Percentiles rank a stretch among this genome's conserved stretches.
phyloP scores from a whole-genome alignment of 1,139 yeast genomes.

The Arxiozyma slooffiae region DNA sequence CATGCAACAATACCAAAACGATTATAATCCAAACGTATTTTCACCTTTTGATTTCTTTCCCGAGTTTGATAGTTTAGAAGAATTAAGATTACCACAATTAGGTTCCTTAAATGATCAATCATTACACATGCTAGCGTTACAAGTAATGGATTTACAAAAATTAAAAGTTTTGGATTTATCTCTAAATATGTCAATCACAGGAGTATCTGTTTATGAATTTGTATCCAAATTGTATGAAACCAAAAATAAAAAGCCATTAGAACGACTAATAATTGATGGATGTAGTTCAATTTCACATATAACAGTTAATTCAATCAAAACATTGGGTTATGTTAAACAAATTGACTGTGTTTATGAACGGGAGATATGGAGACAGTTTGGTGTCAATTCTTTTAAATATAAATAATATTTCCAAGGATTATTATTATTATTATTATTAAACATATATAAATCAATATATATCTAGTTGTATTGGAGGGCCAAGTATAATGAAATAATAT shows the following conservation, averaged over 20 bases:
- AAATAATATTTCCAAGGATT: neutral
- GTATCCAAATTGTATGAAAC: constrained; percentile 14
- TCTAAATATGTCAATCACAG: constrained; percentile 24
- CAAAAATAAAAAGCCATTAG: constrained; percentile 14
- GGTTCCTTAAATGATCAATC: constrained; percentile 19
- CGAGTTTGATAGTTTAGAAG: constrained; percentile 14
- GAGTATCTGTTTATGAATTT: constrained; percentile 26
- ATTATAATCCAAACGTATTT: constrained; percentile 9
- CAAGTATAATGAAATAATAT: too few species aligned
- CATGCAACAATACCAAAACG: constrained; percentile 10
- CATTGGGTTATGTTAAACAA: constrained; percentile 15
- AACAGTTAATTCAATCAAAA: constrained; percentile 20
- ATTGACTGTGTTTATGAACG: constrained; percentile 25
- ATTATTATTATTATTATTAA: too few species aligned
- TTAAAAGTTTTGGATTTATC: constrained; percentile 24
- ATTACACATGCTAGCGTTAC: constrained; percentile 12
- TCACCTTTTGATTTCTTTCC: constrained; percentile 11
- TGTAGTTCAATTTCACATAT: constrained; percentile 25
- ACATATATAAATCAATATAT: neutral
- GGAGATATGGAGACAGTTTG: constrained; percentile 25
- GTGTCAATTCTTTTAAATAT: constrained; percentile 22
- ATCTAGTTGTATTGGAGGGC: neutral
- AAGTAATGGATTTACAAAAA: constrained; percentile 11
- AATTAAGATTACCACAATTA: constrained; percentile 22
- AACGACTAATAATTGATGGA: constrained; percentile 20